Evolutionary conservation across 2,329 filamentous ascomycete species (phyloP), one percentile per base, ranked within the genome.

Genomic region (Aaosphaeria pasadenensis): DNA sequence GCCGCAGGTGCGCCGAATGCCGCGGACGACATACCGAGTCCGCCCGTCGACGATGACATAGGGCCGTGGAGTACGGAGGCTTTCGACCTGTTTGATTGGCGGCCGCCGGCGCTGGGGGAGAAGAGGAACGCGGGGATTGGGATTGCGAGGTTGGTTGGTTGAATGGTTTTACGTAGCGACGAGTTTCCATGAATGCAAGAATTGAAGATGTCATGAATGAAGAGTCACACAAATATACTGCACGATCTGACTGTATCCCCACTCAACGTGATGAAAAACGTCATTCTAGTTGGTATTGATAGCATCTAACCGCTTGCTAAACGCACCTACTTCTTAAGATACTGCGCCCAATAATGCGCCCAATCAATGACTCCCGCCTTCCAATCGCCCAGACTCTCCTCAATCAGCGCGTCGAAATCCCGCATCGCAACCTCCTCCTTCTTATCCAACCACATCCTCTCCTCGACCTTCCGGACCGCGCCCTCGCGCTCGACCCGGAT

Each of bases 351-450:
- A 59, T 92, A 91, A 74, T 99, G 94, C 58, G 97, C 76, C 60
- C 90, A 86, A 75, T 99, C 94, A 75, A 99, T 96, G 36, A 97
- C 87, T 4, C 95, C 89, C 0, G 91, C 91, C 58, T 95, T 91
- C 42, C 91, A 91, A 69, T 89, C 91, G 1, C 57, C 60, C 53
- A 94, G 80, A 53, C 89, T 92, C 66, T 96, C 91, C 59, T 94
- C 89, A 64, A 99, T 95, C 50, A 97, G 80, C 53, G 87, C 83
- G 60, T 95, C 91, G 67, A 97, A 88, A 67, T 92, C 85, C 44
- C 88, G 76, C 50, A 96, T 88, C 1, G 94, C 92, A 63, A 97
- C 92, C 64, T 96, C 91, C 69, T 99, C 94, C 42, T 80, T 88
- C 66, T 95, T 82, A 65, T 96, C 92, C 43, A 99, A 71, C 72